Conservation (phyloP, 371 early-diverging fungal genomes). For the Mortierella sp. region DNA sequence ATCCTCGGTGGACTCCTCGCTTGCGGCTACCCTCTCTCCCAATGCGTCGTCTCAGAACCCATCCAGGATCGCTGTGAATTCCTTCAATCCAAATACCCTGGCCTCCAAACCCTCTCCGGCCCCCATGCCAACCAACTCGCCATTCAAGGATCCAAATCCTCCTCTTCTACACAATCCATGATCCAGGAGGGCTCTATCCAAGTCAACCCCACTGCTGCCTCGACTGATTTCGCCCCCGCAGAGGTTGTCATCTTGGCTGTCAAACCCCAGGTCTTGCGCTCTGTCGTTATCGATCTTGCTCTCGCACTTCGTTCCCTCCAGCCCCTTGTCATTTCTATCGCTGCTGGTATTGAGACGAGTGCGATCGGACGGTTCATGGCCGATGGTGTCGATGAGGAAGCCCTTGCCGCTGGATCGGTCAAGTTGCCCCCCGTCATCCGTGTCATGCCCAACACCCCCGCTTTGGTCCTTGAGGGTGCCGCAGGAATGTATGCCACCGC, state of each 20-base stretch:
- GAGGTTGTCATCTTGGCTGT: slow-evolving; percentile 91
- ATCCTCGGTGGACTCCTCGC: slow-evolving; percentile 90
- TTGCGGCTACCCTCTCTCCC: slow-evolving; percentile 76
- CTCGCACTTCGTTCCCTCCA: slow-evolving; percentile 58
- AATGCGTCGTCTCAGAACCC: slow-evolving; percentile 89
- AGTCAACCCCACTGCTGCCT: slow-evolving; percentile 52
- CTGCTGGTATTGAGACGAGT: slow-evolving; percentile 87
- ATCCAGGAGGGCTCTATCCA: slow-evolving; percentile 38
- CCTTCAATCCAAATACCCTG: slow-evolving; percentile 74
- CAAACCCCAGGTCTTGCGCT: slow-evolving; percentile 89
- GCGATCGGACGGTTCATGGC: slow-evolving; percentile 84
- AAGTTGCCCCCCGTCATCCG: slow-evolving; percentile 76
- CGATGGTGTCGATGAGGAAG: slow-evolving; percentile 36
- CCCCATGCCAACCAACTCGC: slow-evolving; percentile 62
- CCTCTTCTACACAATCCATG: slow-evolving; percentile 10
- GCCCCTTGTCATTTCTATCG: slow-evolving; percentile 90
- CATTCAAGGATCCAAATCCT: slow-evolving; percentile 47
- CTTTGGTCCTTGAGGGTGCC: slow-evolving; percentile 90
- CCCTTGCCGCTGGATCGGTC: slow-evolving; percentile 12
- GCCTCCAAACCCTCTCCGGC: slow-evolving; percentile 58
- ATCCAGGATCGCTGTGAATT: slow-evolving; percentile 74
- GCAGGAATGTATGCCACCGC: slow-evolving; percentile 86
- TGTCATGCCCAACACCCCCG: slow-evolving; percentile 97
- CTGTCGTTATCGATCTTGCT: slow-evolving; percentile 72
- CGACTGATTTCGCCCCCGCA: slow-evolving; percentile 56